Evolutionary conservation across 306 rosid genomes (phyloP).

Genomic region (Prunus davidiana): DNA sequence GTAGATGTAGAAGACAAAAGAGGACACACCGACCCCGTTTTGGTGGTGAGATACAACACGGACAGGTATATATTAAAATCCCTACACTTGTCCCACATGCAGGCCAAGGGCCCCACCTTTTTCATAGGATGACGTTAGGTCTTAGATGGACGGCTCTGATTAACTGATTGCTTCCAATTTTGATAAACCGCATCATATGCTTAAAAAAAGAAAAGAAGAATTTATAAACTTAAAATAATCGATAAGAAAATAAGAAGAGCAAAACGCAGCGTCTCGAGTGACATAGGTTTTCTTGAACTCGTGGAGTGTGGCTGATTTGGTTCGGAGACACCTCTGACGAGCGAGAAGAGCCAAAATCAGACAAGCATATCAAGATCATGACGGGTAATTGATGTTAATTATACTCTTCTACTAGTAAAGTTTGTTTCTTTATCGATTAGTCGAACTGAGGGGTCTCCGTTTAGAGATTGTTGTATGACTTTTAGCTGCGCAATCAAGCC

Average conservation of each 20-base stretch:
- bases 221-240: not conserved
- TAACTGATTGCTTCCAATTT: not conserved
- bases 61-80: not conserved
- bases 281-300: slow-evolving; percentile 2
- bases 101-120: not conserved
- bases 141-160: not conserved
- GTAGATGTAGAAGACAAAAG: not conserved
- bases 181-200: not conserved
- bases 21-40: not conserved
- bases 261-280: not conserved
- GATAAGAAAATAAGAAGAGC: not conserved
- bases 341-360: slow-evolving; percentile 6
- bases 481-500: not conserved
- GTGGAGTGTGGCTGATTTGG: not conserved
- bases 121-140: not conserved
- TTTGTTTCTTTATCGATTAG: not conserved
- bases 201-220: not conserved
- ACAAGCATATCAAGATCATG: slow-evolving; percentile 41
- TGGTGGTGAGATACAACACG: not conserved
- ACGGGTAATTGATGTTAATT: slow-evolving; percentile 40
- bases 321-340: slow-evolving; percentile 10
- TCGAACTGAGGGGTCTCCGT: not conserved
- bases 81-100: slow-evolving; percentile 6
- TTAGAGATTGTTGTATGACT: not conserved
- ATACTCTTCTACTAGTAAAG: too few species aligned